Evolutionary conservation across 331 rosid species (phyloP).

Genomic region (Quercus phellos): DNA sequence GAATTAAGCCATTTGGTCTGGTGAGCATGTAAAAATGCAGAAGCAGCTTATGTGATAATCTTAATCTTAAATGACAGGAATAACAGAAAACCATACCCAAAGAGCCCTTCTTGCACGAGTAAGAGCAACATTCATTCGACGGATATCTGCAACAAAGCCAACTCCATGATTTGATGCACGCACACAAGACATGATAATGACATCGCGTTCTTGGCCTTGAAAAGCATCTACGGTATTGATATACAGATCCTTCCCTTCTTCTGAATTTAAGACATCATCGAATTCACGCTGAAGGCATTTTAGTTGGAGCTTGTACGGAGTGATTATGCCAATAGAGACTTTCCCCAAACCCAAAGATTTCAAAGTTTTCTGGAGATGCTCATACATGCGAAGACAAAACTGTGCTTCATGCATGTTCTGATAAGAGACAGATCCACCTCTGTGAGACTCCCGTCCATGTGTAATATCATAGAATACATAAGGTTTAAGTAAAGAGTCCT

Average conservation of each 20-base stretch:
- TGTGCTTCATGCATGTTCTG: constrained; percentile 93
- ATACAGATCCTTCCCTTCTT: constrained; percentile 91
- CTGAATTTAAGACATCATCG: constrained; percentile 78
- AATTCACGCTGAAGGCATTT: constrained; percentile 96
- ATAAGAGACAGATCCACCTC: constrained; percentile 95
- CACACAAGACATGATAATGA: constrained; percentile 97
- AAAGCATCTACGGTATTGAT: constrained; percentile 98
- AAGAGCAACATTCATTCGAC: constrained; percentile 98
- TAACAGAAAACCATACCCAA: constrained; percentile 56
- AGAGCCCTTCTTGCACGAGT: constrained; percentile 98
- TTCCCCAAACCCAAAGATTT: constrained; percentile 64
- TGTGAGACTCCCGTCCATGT: constrained; percentile 96
- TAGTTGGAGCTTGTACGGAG: constrained; percentile 95
- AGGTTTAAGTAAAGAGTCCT: constrained; percentile 84
- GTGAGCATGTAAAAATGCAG: not conserved
- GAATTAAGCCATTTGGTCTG: not conserved
- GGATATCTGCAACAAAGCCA: constrained; percentile 95
- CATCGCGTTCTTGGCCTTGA: constrained; percentile 99
- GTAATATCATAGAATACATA: constrained; percentile 82
- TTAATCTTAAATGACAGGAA: not conserved
- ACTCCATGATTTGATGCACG: constrained; percentile 95
- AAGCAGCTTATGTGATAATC: not conserved
- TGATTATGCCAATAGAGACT: constrained; percentile 84
- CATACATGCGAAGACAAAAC: constrained; percentile 82
- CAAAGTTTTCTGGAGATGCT: constrained; percentile 67